These are phyloP conservation scores for Zangia roseola DNA, from an alignment of 768 basidiomycete genomes.

Conservation along the genomic window DNA sequence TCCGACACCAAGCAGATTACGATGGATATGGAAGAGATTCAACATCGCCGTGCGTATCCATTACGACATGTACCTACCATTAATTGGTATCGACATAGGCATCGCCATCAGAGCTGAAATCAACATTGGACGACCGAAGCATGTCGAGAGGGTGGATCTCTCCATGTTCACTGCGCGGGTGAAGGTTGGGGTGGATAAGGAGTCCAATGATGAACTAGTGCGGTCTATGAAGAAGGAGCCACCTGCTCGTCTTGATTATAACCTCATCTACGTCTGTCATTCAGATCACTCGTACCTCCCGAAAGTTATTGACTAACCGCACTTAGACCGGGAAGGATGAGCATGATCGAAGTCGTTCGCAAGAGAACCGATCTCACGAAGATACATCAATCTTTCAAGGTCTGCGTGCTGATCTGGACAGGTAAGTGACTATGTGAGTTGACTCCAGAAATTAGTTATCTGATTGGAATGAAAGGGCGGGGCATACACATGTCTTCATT, in stretches of 20 bases:
- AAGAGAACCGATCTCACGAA: not conserved
- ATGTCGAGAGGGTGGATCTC: slow-evolving; percentile 10
- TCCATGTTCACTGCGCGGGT: slow-evolving; percentile 28
- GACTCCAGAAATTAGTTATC: too few species aligned
- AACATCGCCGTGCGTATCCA: slow-evolving; percentile 52
- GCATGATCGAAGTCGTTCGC: not conserved
- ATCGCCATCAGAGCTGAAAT: too few species aligned
- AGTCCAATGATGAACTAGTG: not conserved
- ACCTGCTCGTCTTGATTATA: not conserved
- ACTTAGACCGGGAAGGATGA: not conserved
- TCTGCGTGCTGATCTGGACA: slow-evolving; percentile 6
- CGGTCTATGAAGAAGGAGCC: slow-evolving; percentile 3
- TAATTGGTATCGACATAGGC: too few species aligned
- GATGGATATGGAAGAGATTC: slow-evolving; percentile 70
- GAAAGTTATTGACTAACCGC: not conserved
- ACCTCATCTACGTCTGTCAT: slow-evolving; percentile 4
- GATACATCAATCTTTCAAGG: slow-evolving; percentile 4
- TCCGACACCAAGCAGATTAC: slow-evolving; percentile 40
- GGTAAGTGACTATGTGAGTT: slow-evolving; percentile 10
- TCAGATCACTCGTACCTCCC: too few species aligned
- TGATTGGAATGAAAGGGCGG: slow-evolving; percentile 1
- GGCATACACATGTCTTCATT: slow-evolving; percentile 15
- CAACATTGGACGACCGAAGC: too few species aligned
- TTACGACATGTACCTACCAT: too few species aligned
- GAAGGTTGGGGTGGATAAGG: not conserved